Evolutionary conservation across 2,329 filamentous ascomycete species (phyloP), one percentile per base, ranked within the genome.

Genomic region (Pestalotiopsis sp.): DNA sequence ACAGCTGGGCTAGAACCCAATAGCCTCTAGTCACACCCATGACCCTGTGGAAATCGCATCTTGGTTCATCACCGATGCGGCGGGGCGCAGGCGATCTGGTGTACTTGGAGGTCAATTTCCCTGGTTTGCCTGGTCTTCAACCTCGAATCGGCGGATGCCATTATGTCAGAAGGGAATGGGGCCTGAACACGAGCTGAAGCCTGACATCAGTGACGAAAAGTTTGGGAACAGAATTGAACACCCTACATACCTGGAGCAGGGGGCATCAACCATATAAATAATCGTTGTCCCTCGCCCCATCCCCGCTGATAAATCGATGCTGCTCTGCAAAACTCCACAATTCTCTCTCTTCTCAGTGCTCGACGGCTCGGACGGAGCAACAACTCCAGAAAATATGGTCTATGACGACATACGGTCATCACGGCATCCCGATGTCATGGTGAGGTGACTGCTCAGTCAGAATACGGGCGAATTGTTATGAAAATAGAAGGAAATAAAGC

Each of bases 401-500:
- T 68, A 68, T 68, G 66, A 68, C 66, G 66, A 36, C 66, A 68
- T 65, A 36, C 52, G 31, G 31, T 20, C 61, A 68, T 68, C 60
- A 68, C 66, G 25, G 25, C 60, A 49, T 57, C 38, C 36, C 40
- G 38, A 49, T 36, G 61, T 52, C 45, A 64, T 64, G 40, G 40
- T 20, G n/a, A 40, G 31, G 13, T 38, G 23, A 36, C 38, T 14
- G 25, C 36, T 45, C 27, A 23, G 25, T 62, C 38, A 64, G 36
- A 64, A 20, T 23, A 64, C 6, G 20, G 57, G 52, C 52, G 13
- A 62, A 20, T 25, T 40, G 17, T 2, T 31, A 31, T 20, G n/a
- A 7, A n/a, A n/a, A 38, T 20, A 7, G 59, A 41, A n/a, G 17
- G 4, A 1, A 52, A 36, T 36, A 52, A 52, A 49, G 41, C 41